These are phyloP conservation scores for Avena sativa DNA, from an alignment of 176 grass and related monocot genomes.

Conservation along the genomic window DNA sequence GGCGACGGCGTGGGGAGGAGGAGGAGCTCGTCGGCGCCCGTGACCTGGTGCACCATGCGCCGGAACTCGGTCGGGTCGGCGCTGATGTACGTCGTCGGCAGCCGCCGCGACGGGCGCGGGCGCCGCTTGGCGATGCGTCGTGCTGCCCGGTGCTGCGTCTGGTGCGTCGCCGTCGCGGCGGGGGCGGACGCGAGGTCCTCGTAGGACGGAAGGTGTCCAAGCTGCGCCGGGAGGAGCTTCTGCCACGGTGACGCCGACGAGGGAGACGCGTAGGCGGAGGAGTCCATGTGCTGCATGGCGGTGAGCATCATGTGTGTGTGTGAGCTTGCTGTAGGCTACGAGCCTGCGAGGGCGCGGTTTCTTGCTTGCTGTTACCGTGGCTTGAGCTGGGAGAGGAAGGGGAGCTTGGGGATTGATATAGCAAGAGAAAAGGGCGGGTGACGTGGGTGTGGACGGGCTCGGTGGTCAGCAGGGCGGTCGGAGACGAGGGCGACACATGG, in stretches of 20 bases:
- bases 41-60: slow-evolving; percentile 57
- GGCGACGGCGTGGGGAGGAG: background rate
- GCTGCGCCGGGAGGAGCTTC: background rate
- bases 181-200: background rate
- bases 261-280: background rate
- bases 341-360: background rate
- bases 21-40: slow-evolving; percentile 38
- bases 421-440: background rate
- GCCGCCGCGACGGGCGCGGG: slow-evolving; percentile 45
- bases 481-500: slow-evolving; percentile 9
- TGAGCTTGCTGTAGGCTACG: background rate
- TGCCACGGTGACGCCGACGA: slow-evolving; percentile 38
- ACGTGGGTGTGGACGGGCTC: slow-evolving; percentile 21
- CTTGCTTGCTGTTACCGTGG: background rate
- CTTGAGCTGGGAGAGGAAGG: slow-evolving; percentile 16
- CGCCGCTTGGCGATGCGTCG: slow-evolving; percentile 43
- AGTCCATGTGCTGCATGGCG: slow-evolving; percentile 30
- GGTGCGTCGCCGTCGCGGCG: no score
- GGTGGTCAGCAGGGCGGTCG: background rate
- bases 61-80: slow-evolving; percentile 53
- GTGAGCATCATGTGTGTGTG: slow-evolving; percentile 35
- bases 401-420: background rate
- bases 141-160: background rate
- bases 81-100: slow-evolving; percentile 54
- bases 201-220: background rate